Evolutionary conservation across 805 yeast species (phyloP), one percentile per base, ranked within the genome.

Genomic region (Trichomonascus vanleenenianus): DNA sequence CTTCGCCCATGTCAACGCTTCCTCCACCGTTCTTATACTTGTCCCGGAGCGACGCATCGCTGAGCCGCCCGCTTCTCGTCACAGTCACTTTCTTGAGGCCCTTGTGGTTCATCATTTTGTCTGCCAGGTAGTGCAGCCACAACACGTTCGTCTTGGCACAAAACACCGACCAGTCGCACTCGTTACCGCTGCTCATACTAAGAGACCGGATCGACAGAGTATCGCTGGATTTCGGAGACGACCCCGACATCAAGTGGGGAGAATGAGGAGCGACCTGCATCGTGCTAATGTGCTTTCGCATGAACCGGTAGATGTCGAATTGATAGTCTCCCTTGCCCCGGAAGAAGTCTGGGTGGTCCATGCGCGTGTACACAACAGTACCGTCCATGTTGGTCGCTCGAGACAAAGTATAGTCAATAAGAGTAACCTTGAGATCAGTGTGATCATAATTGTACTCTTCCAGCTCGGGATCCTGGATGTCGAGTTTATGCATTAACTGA

Each of bases 81-180:
- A 48, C 31, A 18, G 45, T 36, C n/a, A 50, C 44, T 18, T 40
- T 34, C 30, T 45, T 41, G 9, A 63, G 49, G 1, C 61, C 56
- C 46, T 77, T 78, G 44, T 58, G 60, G 44, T 71, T 60, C 8
- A 79, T 42, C 46, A 81, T 54, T 49, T 73, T 71, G 43, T 74
- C 74, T 32, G 72, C 67, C n/a, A 83, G 48, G 55, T 79, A 81
- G 52, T 79, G 80, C 38, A 82, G 62, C 89, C 89, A 82, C 30
- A 74, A 56, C 14, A 81, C 57, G 54, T 81, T 83, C 25, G 81
- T 79, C 31, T 62, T 62, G 3, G 78, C 74, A 40, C 66, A 63
- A 46, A 60, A 64, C 16, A 53, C 49, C 2, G 75, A 63, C 79
- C 84, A 78, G 50, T 73, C 74, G 11, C 19, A 20, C 15, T 40